These are phyloP conservation scores for Colletotrichum sp. DNA, from an alignment of 2,329 filamentous ascomycete genomes.

Conservation along the genomic window DNA sequence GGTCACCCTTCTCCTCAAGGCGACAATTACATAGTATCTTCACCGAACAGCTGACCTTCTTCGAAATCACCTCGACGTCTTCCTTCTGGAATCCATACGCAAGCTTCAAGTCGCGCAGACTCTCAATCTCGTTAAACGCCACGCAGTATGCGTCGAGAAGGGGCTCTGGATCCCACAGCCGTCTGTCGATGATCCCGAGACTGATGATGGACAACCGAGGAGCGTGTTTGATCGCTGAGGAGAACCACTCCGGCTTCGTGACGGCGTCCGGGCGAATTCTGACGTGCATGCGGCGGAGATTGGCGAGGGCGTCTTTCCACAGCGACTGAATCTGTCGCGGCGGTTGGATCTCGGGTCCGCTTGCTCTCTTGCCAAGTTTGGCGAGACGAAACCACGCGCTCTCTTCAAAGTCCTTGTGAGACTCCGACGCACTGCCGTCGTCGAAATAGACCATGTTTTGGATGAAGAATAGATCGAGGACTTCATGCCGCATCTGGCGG, in stretches of 20 bases:
- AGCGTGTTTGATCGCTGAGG: rapidly evolving
- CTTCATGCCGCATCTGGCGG: not conserved
- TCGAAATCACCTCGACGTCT: not conserved
- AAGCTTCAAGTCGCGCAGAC: not conserved
- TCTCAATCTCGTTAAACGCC: not conserved
- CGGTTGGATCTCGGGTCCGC: not conserved
- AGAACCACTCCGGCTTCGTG: not conserved
- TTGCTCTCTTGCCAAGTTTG: not conserved
- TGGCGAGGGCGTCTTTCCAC: not conserved
- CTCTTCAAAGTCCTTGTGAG: not conserved
- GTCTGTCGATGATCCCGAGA: not conserved
- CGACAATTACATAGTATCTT: rapidly evolving
- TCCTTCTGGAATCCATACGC: not conserved
- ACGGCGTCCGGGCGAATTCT: rapidly evolving
- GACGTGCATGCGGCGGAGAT: not conserved
- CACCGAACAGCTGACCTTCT: not conserved
- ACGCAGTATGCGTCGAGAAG: not conserved
- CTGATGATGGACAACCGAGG: not conserved
- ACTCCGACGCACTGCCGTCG: not conserved
- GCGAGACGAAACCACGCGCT: not conserved
- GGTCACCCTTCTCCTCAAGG: not conserved
- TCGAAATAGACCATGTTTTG: not conserved
- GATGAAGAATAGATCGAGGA: not conserved
- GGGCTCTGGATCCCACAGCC: not conserved
- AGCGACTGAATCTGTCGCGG: not conserved